phyloP scores from a whole-genome alignment of 805 yeast species.

The Saccharomyces kudriavzevii region DNA sequence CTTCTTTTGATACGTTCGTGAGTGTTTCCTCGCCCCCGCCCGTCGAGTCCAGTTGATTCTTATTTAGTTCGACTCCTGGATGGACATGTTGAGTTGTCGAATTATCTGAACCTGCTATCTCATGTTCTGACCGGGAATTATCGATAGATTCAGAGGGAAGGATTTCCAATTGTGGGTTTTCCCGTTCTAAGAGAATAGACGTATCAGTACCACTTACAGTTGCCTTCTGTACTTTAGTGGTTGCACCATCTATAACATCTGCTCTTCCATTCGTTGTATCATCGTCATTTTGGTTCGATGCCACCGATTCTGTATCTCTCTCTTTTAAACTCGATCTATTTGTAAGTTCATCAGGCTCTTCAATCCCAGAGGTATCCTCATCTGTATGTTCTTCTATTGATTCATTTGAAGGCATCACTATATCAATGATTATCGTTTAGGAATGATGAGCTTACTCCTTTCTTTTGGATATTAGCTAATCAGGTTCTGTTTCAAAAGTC shows the following conservation, averaged over 20 bases:
- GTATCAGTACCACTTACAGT: neutral
- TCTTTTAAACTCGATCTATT: neutral
- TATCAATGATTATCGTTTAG: neutral
- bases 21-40: neutral
- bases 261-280: neutral
- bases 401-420: neutral
- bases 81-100: neutral
- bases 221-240: neutral
- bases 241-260: neutral
- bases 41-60: neutral
- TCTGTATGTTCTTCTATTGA: neutral
- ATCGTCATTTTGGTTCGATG: neutral
- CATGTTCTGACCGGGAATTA: neutral
- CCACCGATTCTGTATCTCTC: neutral
- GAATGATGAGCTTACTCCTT: neutral
- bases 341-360: neutral
- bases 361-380: neutral
- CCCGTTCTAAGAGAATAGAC: neutral
- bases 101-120: neutral
- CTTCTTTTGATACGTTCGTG: neutral
- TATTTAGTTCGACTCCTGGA: neutral
- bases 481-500: neutral
- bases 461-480: neutral
- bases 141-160: neutral
- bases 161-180: neutral